These are phyloP conservation scores for Chaetomium sp. DNA, from an alignment of 2,329 filamentous ascomycete species.

Conservation along the genomic window DNA sequence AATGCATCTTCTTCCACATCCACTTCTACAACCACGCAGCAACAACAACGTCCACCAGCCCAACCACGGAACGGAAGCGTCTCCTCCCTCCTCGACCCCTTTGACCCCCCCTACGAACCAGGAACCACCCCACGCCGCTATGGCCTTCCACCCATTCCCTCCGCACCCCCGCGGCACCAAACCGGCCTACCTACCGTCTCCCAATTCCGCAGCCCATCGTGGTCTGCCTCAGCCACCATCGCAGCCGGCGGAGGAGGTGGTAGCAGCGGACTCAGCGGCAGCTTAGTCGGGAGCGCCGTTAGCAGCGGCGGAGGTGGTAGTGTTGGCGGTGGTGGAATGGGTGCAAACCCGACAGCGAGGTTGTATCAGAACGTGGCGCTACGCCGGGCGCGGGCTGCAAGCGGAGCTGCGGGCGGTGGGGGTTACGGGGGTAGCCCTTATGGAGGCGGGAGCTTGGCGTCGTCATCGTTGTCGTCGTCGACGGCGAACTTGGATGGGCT, in stretches of 20 bases:
- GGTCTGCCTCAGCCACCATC: slow-evolving; percentile 38
- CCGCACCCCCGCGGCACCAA: slow-evolving; percentile 25
- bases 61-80: slow-evolving; percentile 3
- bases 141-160: slow-evolving; percentile 47
- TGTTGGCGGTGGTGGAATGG: slow-evolving; percentile 40
- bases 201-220: slow-evolving; percentile 52
- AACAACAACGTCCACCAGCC: neutral
- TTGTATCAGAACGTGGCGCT: slow-evolving; percentile 60
- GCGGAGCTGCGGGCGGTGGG: slow-evolving; percentile 18
- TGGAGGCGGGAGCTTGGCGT: slow-evolving; percentile 19
- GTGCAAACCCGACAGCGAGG: slow-evolving; percentile 48
- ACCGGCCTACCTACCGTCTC: slow-evolving; percentile 38
- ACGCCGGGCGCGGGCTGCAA: slow-evolving; percentile 47
- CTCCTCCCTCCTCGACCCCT: slow-evolving; percentile 14
- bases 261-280: too few relatives aligned
- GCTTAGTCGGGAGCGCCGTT: too few relatives aligned
- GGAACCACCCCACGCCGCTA: slow-evolving; percentile 16
- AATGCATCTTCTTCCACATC: too few relatives aligned
- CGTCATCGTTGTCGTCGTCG: slow-evolving; percentile 7
- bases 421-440: slow-evolving; percentile 15
- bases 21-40: neutral
- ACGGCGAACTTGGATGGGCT: slow-evolving; percentile 24
- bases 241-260: too few relatives aligned
- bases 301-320: too few relatives aligned
- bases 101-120: neutral